Evolutionary conservation across 805 yeast genomes (phyloP), one percentile per base, ranked within the genome.

Genomic region (Candida railenensis): DNA sequence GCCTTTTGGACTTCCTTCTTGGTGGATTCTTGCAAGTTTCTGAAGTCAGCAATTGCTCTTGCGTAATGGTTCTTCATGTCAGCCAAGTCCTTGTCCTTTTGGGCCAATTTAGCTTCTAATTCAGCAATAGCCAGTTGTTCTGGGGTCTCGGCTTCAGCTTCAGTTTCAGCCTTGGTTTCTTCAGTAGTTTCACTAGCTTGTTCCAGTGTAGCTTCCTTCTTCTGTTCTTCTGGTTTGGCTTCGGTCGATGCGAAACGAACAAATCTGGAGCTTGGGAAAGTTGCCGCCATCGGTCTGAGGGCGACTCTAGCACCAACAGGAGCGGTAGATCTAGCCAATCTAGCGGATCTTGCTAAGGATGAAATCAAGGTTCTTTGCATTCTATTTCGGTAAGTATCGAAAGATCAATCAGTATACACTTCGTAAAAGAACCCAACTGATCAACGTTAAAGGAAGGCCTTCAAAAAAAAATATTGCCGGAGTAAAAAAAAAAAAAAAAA

Each of bases 11-110:
- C 74, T 64, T 91, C 97, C 56, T 87, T 79, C 70, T 87, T 86
- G 49, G 97, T 89, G 43, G 91, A 83, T 62, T 87, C 92, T 74
- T 90, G 97, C 58, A 90, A 75, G 69, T 88, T 89, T 58, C 96
- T 82, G 83, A 89, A 91, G 66, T 90, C 97, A 21, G 97, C 96
- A 47, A 89, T 78, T 20, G 96, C 78, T 56, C 96, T 82, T 47
- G 89, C 76, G 61, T 87, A 84, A 57, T 84, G 82, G 66, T 89
- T 95, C 67, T 89, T 90, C 71, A 87, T 73, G 56, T 86, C 89
- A 21, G 90, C 90, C 53, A 77, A 74, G 52, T 90, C 96, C 61
- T 82, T 83, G 56, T 78, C 84, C 62, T 83, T 88, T 46, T 74
- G 73, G 32, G 67, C 77, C 52, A 81, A 70, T 62, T 85, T 82